phyloP scores from a whole-genome alignment of 2,329 filamentous ascomycete genomes.

The Diplodia corticola region DNA sequence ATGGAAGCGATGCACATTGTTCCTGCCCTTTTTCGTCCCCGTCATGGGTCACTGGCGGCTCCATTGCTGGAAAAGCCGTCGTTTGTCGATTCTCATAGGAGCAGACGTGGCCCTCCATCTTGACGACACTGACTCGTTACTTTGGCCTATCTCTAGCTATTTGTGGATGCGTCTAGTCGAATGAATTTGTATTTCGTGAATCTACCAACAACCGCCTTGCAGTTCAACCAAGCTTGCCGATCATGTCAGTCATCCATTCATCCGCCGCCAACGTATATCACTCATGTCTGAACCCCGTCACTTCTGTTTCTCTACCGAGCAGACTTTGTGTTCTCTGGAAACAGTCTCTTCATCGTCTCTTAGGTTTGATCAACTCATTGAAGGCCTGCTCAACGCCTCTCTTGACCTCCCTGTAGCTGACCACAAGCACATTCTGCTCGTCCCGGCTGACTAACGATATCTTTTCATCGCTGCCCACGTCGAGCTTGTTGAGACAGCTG shows the following conservation, averaged over 20 bases:
- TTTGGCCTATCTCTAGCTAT: no score
- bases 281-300: neutral
- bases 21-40: neutral
- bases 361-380: conserved; percentile 54
- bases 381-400: conserved; percentile 62
- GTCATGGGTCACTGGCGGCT: no score
- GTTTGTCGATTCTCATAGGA: neutral
- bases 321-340: neutral
- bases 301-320: neutral
- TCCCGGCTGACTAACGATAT: conserved; percentile 85
- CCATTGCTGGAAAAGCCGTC: neutral
- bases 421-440: conserved; percentile 83
- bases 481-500: conserved; percentile 84
- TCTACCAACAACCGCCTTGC: conserved; percentile 12
- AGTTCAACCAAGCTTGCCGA: conserved; percentile 7
- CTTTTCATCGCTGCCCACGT: conserved; percentile 84
- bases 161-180: neutral
- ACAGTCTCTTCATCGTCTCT: conserved; percentile 18
- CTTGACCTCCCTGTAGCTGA: conserved; percentile 88
- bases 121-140: no score
- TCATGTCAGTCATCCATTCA: conserved; percentile 12
- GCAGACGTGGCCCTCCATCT: neutral
- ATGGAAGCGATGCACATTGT: neutral
- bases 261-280: neutral
- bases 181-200: conserved; percentile 12